These are phyloP conservation scores for Starmera dryadoides DNA, from an alignment of 805 yeast genomes.

Conservation along the genomic window DNA sequence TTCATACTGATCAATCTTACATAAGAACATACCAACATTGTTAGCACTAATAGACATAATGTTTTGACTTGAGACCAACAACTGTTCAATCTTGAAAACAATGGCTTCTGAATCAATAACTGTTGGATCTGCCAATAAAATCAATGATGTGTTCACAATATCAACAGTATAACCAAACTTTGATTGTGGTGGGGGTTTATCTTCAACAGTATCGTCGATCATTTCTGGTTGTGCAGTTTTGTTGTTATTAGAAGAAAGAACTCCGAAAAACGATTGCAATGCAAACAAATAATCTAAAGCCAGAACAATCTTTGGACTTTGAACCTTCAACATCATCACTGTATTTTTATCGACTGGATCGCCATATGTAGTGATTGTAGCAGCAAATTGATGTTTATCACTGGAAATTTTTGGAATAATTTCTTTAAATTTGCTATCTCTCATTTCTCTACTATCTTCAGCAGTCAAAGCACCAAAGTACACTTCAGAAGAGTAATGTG, in stretches of 20 bases:
- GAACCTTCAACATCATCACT: conserved; percentile 55
- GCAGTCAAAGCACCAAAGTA: conserved; percentile 69
- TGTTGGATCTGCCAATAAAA: conserved; percentile 75
- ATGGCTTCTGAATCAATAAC: conserved; percentile 71
- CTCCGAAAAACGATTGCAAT: conserved; percentile 51
- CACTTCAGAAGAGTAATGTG: conserved; percentile 52
- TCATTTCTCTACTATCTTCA: conserved; percentile 58
- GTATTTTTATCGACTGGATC: conserved; percentile 31
- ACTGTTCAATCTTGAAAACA: conserved; percentile 81
- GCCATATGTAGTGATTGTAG: conserved; percentile 40
- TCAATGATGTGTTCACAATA: conserved; percentile 68
- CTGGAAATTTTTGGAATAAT: conserved; percentile 66
- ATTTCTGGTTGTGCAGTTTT: not conserved
- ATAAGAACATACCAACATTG: conserved; percentile 81
- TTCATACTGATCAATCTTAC: conserved; percentile 64
- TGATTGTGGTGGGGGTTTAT: conserved; percentile 7
- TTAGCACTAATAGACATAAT: conserved; percentile 60
- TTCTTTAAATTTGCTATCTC: conserved; percentile 67
- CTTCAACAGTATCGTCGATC: conserved; percentile 7
- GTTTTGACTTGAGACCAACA: conserved; percentile 61
- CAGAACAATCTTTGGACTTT: conserved; percentile 71
- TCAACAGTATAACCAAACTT: conserved; percentile 53
- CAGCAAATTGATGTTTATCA: conserved; percentile 65
- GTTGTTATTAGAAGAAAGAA: conserved; percentile 17
- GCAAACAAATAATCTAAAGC: conserved; percentile 86